Evolutionary conservation across 306 rosid genomes (phyloP).

Genomic region (Lagenaria siceraria): DNA sequence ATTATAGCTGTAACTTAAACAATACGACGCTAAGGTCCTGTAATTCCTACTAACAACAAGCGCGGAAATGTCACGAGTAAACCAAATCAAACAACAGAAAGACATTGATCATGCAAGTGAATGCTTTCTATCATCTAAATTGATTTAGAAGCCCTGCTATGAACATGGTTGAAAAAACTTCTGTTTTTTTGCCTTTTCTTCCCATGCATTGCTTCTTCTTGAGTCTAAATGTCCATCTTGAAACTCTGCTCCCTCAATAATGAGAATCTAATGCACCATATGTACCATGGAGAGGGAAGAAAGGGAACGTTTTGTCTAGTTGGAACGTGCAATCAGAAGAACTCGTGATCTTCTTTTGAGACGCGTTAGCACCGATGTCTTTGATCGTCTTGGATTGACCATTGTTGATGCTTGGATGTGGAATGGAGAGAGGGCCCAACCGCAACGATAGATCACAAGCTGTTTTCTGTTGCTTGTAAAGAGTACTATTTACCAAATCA

Average conservation of each 20-base stretch:
- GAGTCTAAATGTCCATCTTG: too few species aligned
- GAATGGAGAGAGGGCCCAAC: conserved; percentile 30
- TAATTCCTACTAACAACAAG: background rate
- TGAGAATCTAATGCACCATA: background rate
- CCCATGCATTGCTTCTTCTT: too few species aligned
- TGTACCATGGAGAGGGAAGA: background rate
- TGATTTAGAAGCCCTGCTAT: too few species aligned
- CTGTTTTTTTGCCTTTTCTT: too few species aligned
- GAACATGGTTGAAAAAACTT: too few species aligned
- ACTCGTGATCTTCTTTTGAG: background rate
- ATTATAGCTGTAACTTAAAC: background rate
- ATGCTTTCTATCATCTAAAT: background rate
- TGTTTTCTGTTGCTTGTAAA: conserved; percentile 8
- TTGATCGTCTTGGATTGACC: conserved; percentile 10
- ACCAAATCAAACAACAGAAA: background rate
- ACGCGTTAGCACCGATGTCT: background rate
- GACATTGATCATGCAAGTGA: background rate
- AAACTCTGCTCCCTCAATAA: background rate
- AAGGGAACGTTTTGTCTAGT: background rate
- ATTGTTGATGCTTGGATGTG: conserved; percentile 7
- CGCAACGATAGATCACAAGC: conserved; percentile 59
- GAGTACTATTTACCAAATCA: background rate
- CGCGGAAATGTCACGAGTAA: background rate
- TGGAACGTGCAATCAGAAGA: background rate
- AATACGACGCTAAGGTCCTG: background rate